Base-by-base conservation (phyloP, 2,329 filamentous ascomycete species). In the Aspergillus sp. region DNA sequence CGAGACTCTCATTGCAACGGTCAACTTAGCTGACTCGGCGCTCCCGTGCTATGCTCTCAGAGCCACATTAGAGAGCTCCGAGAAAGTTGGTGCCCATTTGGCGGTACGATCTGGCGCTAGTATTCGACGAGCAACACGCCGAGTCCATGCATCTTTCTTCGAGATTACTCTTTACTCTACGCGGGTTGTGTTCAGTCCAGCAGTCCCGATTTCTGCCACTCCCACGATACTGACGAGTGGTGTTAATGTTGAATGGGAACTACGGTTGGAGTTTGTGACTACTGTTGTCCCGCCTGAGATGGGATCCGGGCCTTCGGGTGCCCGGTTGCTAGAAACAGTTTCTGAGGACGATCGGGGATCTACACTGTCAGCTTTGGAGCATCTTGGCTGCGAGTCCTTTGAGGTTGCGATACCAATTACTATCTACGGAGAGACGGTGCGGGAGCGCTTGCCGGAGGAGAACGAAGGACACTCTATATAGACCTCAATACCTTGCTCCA, bases 211-310 rank as follows among this genome's bases (percentile, higher is more conserved):
- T 17, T 83, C 82, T 14, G 92, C 91, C 0, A 96, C 93, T 1
- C 95, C 95, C 0, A 92, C 95, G 62, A 96, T 99, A 65, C 84
- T 96, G 47, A 99, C 95, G 0, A 96, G 87, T 60, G 93, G 93
- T 2, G 85, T 99, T 4, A 90, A 85, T 62, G 79, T 97, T 24
- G 89, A 91, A 64, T 99, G 95, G 95, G 90, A 89, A 72, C 80
- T 99, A 35, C 82, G 91, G 1, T 86, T 99, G 57, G 93, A 98
- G 75, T 99, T 99, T 75, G 92, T 96, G 24, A 93, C 93, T 6
- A 88, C 90, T 6, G 85, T 82, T 41, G 64, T 67, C 9, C 71
- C 74, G 33, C 67, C 72, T 39, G 77, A 78, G 8, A 65, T 68
- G 23, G 72, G 76, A 7, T 60, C 65, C 4, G 70, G 68, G 61